These are phyloP conservation scores for Phytophthora aleatoria DNA, from an alignment of 352 stramenopile species.

Conservation along the genomic window DNA sequence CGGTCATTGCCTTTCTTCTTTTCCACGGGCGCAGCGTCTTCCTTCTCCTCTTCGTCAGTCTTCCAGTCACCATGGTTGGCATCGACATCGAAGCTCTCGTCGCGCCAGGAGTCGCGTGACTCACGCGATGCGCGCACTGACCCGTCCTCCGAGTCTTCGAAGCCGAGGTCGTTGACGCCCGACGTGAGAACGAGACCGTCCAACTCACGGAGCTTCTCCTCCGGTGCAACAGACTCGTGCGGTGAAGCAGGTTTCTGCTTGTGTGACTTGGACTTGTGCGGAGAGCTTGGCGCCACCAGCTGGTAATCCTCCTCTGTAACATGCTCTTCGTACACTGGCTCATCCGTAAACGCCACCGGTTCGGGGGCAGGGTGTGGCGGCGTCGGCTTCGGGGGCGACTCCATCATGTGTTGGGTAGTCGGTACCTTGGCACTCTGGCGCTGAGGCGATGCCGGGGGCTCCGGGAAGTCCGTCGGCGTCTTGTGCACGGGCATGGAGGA, in stretches of 20 bases:
- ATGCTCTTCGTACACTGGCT: slow-evolving; percentile 14
- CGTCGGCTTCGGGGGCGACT: slow-evolving; percentile 17
- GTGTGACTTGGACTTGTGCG: slow-evolving; percentile 24
- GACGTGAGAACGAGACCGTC: slow-evolving; percentile 47
- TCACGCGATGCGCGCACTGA: slow-evolving; percentile 33
- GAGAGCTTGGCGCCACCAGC: slow-evolving; percentile 7
- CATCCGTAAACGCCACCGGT: slow-evolving; percentile 24
- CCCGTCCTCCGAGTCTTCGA: slow-evolving; percentile 47
- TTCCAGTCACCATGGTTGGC: slow-evolving; percentile 28
- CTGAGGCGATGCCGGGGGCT: slow-evolving; percentile 28
- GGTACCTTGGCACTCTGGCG: slow-evolving; percentile 44
- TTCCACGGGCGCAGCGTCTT: slow-evolving; percentile 12
- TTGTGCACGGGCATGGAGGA: slow-evolving; percentile 44
- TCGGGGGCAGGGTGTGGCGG: slow-evolving; percentile 10
- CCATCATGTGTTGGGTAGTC: slow-evolving; percentile 19
- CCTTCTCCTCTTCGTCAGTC: slow-evolving; percentile 38
- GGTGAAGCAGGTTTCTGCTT: slow-evolving; percentile 25
- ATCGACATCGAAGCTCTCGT: slow-evolving; percentile 45
- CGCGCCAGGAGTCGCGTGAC: slow-evolving; percentile 42
- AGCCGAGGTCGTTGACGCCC: slow-evolving; percentile 54
- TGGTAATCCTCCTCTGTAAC: background rate
- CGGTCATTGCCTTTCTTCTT: slow-evolving; percentile 23
- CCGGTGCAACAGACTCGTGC: slow-evolving; percentile 33
- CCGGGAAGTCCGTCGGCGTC: slow-evolving; percentile 35
- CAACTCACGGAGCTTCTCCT: slow-evolving; percentile 36